Percentiles rank a stretch among this genome's conserved stretches.
phyloP scores from a whole-genome alignment of 768 basidiomycete species.

The Serendipita sp. region DNA sequence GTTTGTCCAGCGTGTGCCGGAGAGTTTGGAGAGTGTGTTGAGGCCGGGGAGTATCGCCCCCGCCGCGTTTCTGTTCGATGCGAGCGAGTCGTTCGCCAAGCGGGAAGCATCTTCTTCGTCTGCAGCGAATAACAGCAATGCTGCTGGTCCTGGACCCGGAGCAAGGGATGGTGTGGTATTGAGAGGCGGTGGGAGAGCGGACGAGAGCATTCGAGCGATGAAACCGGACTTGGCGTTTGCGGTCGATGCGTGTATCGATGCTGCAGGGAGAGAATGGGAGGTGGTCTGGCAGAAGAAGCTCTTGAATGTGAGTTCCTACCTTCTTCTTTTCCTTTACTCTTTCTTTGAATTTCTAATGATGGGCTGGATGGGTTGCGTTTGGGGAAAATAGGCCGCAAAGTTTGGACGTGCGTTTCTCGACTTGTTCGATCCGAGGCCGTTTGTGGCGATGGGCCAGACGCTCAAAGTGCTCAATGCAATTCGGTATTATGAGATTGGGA shows the following conservation, averaged over 20 bases:
- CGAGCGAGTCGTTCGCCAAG: constrained; percentile 72
- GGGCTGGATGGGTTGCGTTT: not conserved
- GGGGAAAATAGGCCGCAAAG: constrained; percentile 62
- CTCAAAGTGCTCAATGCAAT: constrained; percentile 91
- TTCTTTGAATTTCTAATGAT: not conserved
- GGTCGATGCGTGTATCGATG: constrained; percentile 85
- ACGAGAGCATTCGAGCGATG: constrained; percentile 82
- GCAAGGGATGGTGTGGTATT: too few species aligned
- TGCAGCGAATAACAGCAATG: too few species aligned
- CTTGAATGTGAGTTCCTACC: constrained; percentile 43
- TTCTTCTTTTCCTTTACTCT: not conserved
- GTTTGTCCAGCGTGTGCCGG: constrained; percentile 85
- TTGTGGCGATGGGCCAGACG: constrained; percentile 81
- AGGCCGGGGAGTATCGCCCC: constrained; percentile 85
- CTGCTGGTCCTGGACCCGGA: not conserved
- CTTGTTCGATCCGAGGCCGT: constrained; percentile 80
- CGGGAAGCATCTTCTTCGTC: constrained; percentile 38
- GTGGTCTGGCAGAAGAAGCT: constrained; percentile 77
- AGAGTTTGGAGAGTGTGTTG: constrained; percentile 48
- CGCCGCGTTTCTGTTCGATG: constrained; percentile 82
- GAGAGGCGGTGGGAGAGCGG: constrained; percentile 39
- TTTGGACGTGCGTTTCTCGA: constrained; percentile 92
- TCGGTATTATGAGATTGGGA: constrained; percentile 79
- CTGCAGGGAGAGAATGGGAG: constrained; percentile 86
- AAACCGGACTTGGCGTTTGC: constrained; percentile 72